These are phyloP conservation scores for Cercospora beticola DNA, from an alignment of 2,329 filamentous ascomycete genomes.

Conservation along the genomic window DNA sequence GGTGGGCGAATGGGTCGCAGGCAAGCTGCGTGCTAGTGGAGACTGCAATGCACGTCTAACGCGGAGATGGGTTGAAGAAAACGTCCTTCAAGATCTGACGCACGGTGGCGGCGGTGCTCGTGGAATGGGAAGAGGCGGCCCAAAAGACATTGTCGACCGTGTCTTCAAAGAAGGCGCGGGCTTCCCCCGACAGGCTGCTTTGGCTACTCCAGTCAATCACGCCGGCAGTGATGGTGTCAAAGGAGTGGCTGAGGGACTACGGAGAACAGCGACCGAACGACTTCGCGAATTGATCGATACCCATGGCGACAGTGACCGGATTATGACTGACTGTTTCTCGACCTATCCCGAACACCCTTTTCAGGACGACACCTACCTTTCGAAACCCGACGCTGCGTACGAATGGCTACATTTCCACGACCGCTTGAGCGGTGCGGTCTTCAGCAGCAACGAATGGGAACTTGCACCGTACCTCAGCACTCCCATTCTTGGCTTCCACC, in stretches of 20 bases:
- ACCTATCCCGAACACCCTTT: conserved; percentile 84
- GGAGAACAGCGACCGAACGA: conserved; percentile 70
- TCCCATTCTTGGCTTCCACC: conserved; percentile 83
- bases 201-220: conserved; percentile 25
- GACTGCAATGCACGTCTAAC: conserved; percentile 57
- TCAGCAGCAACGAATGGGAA: conserved; percentile 89
- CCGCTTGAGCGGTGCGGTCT: conserved; percentile 72
- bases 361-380: conserved; percentile 88
- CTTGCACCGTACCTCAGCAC: conserved; percentile 82
- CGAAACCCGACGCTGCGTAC: conserved; percentile 82
- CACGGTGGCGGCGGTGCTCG: conserved; percentile 71
- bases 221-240: conserved; percentile 42
- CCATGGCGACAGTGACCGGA: conserved; percentile 73
- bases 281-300: conserved; percentile 75
- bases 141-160: conserved; percentile 73
- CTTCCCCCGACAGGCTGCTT: conserved; percentile 57
- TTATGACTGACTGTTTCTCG: conserved; percentile 80
- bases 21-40: conserved; percentile 57
- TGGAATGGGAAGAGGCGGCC: conserved; percentile 68
- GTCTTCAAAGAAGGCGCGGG: conserved; percentile 77
- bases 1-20: conserved; percentile 81
- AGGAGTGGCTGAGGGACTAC: conserved; percentile 70
- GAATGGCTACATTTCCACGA: conserved; percentile 98
- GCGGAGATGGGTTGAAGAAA: conserved; percentile 72
- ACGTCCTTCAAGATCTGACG: conserved; percentile 66